A percentile compares a stretch with the other conserved stretches of the same genome.
phyloP scores from a whole-genome alignment of 2,329 filamentous ascomycete genomes.

The Aureobasidium sp. region DNA sequence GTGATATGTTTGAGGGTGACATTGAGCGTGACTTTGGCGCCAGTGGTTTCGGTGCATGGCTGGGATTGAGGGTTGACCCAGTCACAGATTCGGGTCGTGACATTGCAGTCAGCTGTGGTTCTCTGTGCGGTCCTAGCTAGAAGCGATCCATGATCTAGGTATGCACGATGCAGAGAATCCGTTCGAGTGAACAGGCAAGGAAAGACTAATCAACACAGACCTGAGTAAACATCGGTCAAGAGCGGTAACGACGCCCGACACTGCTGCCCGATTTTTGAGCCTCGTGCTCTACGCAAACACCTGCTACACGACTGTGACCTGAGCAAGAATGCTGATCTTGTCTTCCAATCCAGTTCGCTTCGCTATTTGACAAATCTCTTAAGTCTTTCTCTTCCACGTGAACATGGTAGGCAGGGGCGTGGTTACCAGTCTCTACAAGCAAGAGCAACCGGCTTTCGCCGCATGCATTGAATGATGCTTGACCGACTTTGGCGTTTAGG shows the following conservation, averaged over 20 bases:
- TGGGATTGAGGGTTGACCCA: slow-evolving; percentile 2
- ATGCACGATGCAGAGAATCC: not conserved
- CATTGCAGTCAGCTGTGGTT: slow-evolving; percentile 7
- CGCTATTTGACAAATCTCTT: too few species aligned
- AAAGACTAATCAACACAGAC: not conserved
- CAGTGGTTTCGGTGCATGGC: slow-evolving; percentile 6
- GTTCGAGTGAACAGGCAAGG: not conserved
- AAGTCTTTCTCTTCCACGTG: too few species aligned
- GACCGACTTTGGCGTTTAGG: not conserved
- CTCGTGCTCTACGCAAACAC: not conserved
- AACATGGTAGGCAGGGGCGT: not conserved
- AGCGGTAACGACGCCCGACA: not conserved
- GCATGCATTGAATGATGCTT: not conserved
- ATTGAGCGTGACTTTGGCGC: not conserved
- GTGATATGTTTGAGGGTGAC: slow-evolving; percentile 44
- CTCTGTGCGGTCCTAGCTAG: not conserved
- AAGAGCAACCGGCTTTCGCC: not conserved
- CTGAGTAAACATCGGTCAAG: slow-evolving; percentile 11
- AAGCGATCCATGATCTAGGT: not conserved
- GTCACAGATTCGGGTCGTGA: slow-evolving; percentile 12
- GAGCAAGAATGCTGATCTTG: not conserved
- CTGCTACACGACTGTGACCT: accelerated
- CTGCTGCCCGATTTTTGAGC: not conserved
- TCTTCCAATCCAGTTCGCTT: not conserved
- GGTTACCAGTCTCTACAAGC: not conserved